Percentiles rank a stretch among this genome's conserved stretches.
Evolutionary conservation across 352 stramenopile species (phyloP).

Genomic region (Globisporangium heterothallicum): DNA sequence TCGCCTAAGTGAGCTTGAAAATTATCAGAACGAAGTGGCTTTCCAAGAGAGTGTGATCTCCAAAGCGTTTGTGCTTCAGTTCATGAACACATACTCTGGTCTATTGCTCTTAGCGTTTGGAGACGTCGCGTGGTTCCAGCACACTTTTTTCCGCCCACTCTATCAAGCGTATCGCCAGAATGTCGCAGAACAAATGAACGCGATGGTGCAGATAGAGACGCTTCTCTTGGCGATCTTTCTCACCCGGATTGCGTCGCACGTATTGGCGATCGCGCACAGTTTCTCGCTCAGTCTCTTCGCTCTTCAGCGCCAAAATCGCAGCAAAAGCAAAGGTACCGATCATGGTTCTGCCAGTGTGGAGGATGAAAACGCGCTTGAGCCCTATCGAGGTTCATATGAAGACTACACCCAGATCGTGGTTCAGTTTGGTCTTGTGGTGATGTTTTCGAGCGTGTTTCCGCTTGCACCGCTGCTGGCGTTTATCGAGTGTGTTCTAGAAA

Average conservation of each 20-base stretch:
- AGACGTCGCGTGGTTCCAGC: slow-evolving; percentile 1
- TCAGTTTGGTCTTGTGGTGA: slow-evolving; percentile 37
- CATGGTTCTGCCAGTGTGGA: slow-evolving; percentile 1
- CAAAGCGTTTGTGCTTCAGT: slow-evolving; percentile 42
- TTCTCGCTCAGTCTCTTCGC: background rate
- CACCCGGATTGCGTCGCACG: slow-evolving; percentile 19
- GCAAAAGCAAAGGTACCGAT: background rate
- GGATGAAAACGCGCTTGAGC: slow-evolving; percentile 12
- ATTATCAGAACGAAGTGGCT: slow-evolving; percentile 14
- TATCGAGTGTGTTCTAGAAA: slow-evolving; percentile 30
- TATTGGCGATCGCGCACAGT: slow-evolving; percentile 11
- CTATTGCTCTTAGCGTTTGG: slow-evolving; percentile 29
- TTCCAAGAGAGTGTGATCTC: slow-evolving; percentile 27
- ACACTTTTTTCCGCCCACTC: slow-evolving; percentile 1
- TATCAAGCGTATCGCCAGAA: slow-evolving; percentile 9
- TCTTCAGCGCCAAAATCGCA: background rate
- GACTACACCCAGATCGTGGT: slow-evolving; percentile 38
- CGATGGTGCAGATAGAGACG: slow-evolving; percentile 38
- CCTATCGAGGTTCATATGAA: slow-evolving; percentile 27
- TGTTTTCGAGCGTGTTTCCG: slow-evolving; percentile 39
- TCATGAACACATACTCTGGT: slow-evolving; percentile 32
- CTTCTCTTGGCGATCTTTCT: slow-evolving; percentile 31
- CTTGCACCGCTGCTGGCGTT: slow-evolving; percentile 35
- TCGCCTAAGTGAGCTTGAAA: slow-evolving; percentile 30
- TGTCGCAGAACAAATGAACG: slow-evolving; percentile 16